Evolutionary conservation across 2,329 filamentous ascomycete genomes (phyloP), one percentile per base, ranked within the genome.

Genomic region (Cladosporium phlei): DNA sequence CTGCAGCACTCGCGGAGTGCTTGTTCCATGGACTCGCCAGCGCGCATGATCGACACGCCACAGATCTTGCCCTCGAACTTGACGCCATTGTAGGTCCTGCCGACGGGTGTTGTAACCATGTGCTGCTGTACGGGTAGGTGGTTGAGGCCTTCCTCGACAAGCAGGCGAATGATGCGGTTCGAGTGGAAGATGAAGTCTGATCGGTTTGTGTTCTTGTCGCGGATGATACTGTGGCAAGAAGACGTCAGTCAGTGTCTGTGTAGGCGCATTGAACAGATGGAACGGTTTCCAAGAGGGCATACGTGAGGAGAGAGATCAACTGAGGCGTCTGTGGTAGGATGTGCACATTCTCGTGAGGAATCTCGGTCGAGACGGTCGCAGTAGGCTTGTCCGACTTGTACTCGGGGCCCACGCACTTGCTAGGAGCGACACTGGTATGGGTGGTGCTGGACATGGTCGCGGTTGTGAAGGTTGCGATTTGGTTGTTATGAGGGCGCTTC

Each of bases 141-240:
- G 68, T 98, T 98, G 46, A 98, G 76, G 3, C 93, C 93, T 70
- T 98, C 93, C 69, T 98, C 93, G 30, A 98, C 93, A 5, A 98
- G 78, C 32, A 98, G 77, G 24, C 93, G 88, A 66, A 97, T 97
- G 66, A 98, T 97, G 50, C 93, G 83, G 71, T 98, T 98, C 33
- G 90, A 95, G 73, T 97, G 95, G 72, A 98, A 98, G 64, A 98
- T 96, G 67, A 98, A 98, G 69, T 98, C 93, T 52, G 89, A 93
- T 49, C 93, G 86, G 47, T 85, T 81, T 5, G 93, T 98, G 56
- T 85, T 79, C 67, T 86, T 87, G 68, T 95, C 89, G 59, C 93
- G 85, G 64, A 98, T 97, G 79, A 96, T 96, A 53, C 91, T 97
- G 44, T 53, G 47, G 42, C 52, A n/a, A 51, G 29, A 27, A 21